Evolutionary conservation across 495 filamentous ascomycete species (phyloP), one percentile per base, ranked within the genome.

Genomic region (Penicillium psychrofluorescens): DNA sequence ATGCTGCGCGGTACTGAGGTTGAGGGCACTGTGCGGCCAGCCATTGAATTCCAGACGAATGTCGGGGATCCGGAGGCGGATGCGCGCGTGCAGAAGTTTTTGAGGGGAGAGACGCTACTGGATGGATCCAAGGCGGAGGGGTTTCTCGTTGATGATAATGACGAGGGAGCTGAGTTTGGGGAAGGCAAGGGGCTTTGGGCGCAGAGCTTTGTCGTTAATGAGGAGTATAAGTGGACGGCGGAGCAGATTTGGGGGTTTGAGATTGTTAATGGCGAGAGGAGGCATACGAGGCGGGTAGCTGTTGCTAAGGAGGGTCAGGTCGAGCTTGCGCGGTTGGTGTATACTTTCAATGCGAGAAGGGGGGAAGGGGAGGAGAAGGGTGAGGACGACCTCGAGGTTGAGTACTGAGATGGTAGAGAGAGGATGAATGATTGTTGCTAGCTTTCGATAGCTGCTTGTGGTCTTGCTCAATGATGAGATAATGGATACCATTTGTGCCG

Each of bases 251-350:
- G 82, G 80, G 81, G 81, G 11, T 86, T 85, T 44, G 75, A 78
- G 55, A 53, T 59, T 11, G 54, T 83, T 41, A 49, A 77, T 12
- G 75, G 80, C 1, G 59, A 80, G 67, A 75, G 90, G 48, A 73
- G 76, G 43, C 78, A 96, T 59, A 77, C 75, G 37, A 62, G 86
- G 45, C 82, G 82, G 36, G 66, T 87, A 36, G 74, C 81, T 12
- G 72, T 84, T 32, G 46, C 51, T 29, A 90, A 90, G 74, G 78
- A 71, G 4, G 66, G 65, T 0, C 67, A 83, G 64, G 71, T 73
- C 46, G 73, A 81, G 44, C 65, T 74, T 56, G 76, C 81, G 32
- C 77, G 78, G 60, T 65, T 95, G 59, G 80, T 95, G 8, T 95
- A 94, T 61, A 77, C 87, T 51, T 94, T 59, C 39, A 41, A 61